These are phyloP conservation scores for Metschnikowia picachoensis DNA, from an alignment of 805 yeast genomes.

Conservation along the genomic window DNA sequence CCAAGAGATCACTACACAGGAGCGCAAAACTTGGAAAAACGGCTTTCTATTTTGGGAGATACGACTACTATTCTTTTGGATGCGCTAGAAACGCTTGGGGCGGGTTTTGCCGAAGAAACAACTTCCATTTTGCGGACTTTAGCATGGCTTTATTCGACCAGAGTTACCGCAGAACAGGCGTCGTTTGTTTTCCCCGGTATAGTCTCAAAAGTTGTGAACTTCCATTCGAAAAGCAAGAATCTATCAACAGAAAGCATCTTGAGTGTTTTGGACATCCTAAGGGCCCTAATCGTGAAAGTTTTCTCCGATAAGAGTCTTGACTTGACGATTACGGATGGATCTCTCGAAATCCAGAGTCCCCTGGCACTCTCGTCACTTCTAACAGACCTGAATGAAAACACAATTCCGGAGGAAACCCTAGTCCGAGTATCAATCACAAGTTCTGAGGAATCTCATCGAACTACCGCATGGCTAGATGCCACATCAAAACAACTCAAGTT, in stretches of 20 bases:
- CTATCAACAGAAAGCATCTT: slow-evolving; percentile 24
- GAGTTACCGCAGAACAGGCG: slow-evolving; percentile 28
- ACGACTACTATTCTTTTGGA: slow-evolving; percentile 25
- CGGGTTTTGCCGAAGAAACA: neutral
- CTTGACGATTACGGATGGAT: slow-evolving; percentile 4
- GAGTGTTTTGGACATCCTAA: slow-evolving; percentile 21
- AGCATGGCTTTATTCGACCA: slow-evolving; percentile 11
- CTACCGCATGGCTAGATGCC: slow-evolving; percentile 34
- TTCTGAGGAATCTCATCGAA: slow-evolving; percentile 8
- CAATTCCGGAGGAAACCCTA: neutral
- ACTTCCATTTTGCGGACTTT: slow-evolving; percentile 10
- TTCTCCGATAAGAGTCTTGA: slow-evolving; percentile 26
- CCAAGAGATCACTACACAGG: slow-evolving; percentile 21
- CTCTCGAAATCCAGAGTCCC: neutral
- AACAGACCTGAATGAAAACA: neutral
- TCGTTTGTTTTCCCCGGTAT: slow-evolving; percentile 41
- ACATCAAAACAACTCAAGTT: slow-evolving; percentile 37
- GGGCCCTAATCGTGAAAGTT: slow-evolving; percentile 23
- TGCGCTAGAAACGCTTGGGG: slow-evolving; percentile 10
- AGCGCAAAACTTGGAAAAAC: slow-evolving; percentile 11
- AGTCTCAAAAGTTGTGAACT: slow-evolving; percentile 30
- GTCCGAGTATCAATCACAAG: neutral
- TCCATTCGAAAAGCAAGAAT: slow-evolving; percentile 19
- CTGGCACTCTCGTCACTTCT: slow-evolving; percentile 3
- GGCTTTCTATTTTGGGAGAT: slow-evolving; percentile 29